Conservation (phyloP, 176 grass and related monocot genomes). For the Lolium rigidum region DNA sequence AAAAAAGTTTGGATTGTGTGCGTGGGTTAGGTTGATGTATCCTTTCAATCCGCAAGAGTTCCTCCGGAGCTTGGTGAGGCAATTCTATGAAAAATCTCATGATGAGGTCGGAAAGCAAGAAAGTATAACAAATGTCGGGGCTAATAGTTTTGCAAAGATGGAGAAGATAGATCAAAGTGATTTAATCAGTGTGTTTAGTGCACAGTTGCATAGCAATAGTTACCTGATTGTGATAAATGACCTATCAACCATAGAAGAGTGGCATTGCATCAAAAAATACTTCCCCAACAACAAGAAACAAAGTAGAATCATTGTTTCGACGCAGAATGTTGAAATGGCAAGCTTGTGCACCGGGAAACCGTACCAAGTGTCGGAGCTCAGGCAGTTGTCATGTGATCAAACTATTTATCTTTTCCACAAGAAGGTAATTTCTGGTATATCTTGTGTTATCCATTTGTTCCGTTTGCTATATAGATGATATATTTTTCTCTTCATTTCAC, state of each 20-base stretch:
- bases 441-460: no score
- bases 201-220: neutral
- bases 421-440: no score
- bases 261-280: neutral
- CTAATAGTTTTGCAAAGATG: neutral
- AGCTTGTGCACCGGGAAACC: no score
- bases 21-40: constrained; percentile 2
- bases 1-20: neutral
- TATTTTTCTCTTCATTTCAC: no score
- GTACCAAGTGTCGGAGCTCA: no score
- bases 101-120: neutral
- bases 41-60: constrained; percentile 8
- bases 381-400: no score
- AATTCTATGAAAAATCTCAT: neutral
- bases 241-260: neutral
- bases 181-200: neutral
- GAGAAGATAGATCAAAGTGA: neutral
- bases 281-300: neutral
- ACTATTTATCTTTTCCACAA: no score
- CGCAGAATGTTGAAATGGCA: no score
- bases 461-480: no score
- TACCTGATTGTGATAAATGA: constrained; percentile 24
- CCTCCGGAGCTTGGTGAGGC: neutral
- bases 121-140: neutral
- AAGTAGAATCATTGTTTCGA: constrained; percentile 24